Percentiles rank a stretch among this genome's conserved stretches.
Evolutionary conservation across 208 protist species (phyloP).

Genomic region (Leishmania major): DNA sequence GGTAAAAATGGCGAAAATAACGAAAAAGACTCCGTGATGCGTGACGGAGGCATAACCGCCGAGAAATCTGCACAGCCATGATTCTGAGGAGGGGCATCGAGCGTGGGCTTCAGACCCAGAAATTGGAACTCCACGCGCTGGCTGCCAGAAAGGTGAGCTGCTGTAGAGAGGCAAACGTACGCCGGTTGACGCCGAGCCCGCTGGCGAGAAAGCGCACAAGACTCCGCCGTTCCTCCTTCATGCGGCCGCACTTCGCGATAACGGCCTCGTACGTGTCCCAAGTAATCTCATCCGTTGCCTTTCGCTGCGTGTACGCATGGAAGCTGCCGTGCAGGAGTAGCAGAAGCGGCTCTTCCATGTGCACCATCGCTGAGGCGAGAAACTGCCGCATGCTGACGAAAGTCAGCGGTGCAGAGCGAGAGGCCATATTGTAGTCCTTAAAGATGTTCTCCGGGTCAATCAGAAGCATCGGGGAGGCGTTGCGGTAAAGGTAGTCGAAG

Average conservation of each 20-base stretch:
- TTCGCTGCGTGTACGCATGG: slow-evolving; percentile 45
- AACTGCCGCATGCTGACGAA: slow-evolving; percentile 76
- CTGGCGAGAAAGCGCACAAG: slow-evolving; percentile 74
- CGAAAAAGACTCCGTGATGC: not conserved
- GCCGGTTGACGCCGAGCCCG: slow-evolving; percentile 74
- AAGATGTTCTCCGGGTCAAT: slow-evolving; percentile 68
- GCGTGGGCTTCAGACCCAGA: slow-evolving; percentile 39
- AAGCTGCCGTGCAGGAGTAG: slow-evolving; percentile 82
- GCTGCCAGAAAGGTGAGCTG: slow-evolving; percentile 73
- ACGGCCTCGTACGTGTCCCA: slow-evolving; percentile 73
- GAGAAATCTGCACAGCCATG: not conserved
- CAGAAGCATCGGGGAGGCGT: slow-evolving; percentile 48
- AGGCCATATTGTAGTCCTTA: slow-evolving; percentile 79
- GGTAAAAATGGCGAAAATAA: not conserved
- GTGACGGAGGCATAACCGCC: not conserved
- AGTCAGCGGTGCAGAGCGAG: slow-evolving; percentile 73
- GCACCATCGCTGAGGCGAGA: slow-evolving; percentile 70
- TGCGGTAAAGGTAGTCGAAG: slow-evolving; percentile 81
- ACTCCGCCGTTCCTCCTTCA: slow-evolving; percentile 58
- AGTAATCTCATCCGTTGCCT: slow-evolving; percentile 48
- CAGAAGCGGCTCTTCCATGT: slow-evolving; percentile 81
- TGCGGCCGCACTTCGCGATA: slow-evolving; percentile 55
- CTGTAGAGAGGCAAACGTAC: slow-evolving; percentile 47
- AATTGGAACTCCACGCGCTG: slow-evolving; percentile 77
- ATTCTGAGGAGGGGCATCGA: not conserved